Percentiles rank a stretch among this genome's conserved stretches.
Evolutionary conservation across 805 yeast genomes (phyloP).

Genomic region (Lipomyces starkeyi): DNA sequence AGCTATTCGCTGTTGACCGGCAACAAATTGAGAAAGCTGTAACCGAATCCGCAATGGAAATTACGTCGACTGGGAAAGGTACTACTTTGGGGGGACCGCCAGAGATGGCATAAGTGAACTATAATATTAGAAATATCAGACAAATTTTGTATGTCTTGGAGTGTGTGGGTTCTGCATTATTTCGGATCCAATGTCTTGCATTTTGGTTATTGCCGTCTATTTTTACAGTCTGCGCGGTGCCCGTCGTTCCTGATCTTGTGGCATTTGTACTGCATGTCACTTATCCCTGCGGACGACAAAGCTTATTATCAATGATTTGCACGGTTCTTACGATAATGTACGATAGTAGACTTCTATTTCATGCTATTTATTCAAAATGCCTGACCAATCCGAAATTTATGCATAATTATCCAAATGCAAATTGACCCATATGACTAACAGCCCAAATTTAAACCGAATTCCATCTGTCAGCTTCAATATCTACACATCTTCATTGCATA

Average conservation of each 20-base stretch:
- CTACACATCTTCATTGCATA: neutral
- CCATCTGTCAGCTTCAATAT: neutral
- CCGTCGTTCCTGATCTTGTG: too few species aligned
- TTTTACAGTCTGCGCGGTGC: too few species aligned
- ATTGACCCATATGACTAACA: neutral
- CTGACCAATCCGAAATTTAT: neutral
- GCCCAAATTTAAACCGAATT: neutral
- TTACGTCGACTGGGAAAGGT: constrained; percentile 65
- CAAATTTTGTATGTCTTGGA: neutral
- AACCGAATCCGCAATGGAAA: constrained; percentile 53
- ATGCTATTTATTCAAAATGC: neutral
- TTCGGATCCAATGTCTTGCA: neutral
- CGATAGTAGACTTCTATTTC: constrained; percentile 3
- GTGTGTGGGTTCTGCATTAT: neutral
- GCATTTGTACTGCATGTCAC: too few species aligned
- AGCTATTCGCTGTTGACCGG: constrained; percentile 37
- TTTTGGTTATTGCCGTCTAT: neutral
- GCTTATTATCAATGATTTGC: neutral
- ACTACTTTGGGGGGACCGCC: constrained; percentile 81
- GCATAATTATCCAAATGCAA: neutral
- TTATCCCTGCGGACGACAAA: neutral
- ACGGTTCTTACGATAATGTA: too few species aligned
- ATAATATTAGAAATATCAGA: neutral
- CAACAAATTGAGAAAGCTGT: neutral
- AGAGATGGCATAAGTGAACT: neutral